Conservation (phyloP, 495 filamentous ascomycete species). For the Penicillium pancosmium region DNA sequence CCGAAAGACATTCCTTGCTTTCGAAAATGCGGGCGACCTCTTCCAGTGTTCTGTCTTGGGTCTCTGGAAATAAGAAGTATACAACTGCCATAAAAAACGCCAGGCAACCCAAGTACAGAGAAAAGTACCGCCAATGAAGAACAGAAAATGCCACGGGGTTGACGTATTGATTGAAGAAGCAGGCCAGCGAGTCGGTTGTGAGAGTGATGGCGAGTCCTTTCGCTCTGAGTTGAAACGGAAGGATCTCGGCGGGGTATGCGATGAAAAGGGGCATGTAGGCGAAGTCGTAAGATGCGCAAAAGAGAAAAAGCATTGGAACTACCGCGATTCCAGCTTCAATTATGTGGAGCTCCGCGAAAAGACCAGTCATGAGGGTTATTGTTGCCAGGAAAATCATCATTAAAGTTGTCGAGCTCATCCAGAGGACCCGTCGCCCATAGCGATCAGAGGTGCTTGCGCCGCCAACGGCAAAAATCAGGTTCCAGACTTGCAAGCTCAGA, state of each 20-base stretch:
- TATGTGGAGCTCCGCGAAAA: constrained; percentile 51
- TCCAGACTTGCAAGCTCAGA: constrained; percentile 32
- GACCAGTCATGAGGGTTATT: constrained; percentile 54
- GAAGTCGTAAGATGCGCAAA: constrained; percentile 58
- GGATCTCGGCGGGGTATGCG: constrained; percentile 66
- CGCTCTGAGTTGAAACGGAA: constrained; percentile 67
- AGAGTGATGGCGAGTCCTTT: constrained; percentile 71
- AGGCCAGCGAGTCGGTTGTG: constrained; percentile 58
- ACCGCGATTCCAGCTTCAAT: constrained; percentile 53
- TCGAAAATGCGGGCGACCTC: constrained; percentile 13
- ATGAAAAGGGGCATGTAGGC: constrained; percentile 64
- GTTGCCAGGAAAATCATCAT: constrained; percentile 61
- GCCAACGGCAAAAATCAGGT: constrained; percentile 34
- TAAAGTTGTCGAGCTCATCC: constrained; percentile 55
- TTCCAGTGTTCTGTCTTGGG: constrained; percentile 39
- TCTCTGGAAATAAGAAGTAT: constrained; percentile 71
- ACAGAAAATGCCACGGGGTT: constrained; percentile 59
- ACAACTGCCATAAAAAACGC: constrained; percentile 59
- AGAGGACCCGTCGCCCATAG: constrained; percentile 58
- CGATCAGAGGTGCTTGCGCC: constrained; percentile 60
- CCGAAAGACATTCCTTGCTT: background rate
- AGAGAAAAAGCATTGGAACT: constrained; percentile 64
- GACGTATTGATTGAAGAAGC: constrained; percentile 60
- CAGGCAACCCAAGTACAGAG: constrained; percentile 60
- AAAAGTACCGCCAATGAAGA: constrained; percentile 59